phyloP scores from a whole-genome alignment of 495 filamentous ascomycete species.

The Paragyromitra xinjiangensis region DNA sequence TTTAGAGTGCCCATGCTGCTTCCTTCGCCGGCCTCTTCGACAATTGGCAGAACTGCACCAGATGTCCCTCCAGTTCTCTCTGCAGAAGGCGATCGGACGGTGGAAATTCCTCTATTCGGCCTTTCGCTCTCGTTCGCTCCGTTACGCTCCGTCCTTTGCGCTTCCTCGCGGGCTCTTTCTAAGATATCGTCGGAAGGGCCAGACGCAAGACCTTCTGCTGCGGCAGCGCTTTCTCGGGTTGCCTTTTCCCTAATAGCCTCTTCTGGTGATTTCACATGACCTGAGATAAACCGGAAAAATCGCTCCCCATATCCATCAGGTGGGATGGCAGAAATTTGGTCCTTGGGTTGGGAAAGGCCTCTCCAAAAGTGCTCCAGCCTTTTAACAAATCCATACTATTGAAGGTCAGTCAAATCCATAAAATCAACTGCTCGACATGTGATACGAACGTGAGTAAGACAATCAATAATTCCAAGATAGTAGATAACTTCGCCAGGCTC shows the following conservation, averaged over 20 bases:
- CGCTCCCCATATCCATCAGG: constrained; percentile 91
- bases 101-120: constrained; percentile 64
- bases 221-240: constrained; percentile 61
- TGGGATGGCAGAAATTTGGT: constrained; percentile 91
- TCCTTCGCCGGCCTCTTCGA: constrained; percentile 88
- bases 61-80: constrained; percentile 66
- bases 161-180: constrained; percentile 58
- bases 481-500: constrained; percentile 89
- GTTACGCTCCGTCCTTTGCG: constrained; percentile 60
- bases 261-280: constrained; percentile 87
- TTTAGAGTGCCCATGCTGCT: constrained; percentile 70
- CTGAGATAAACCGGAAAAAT: constrained; percentile 90
- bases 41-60: constrained; percentile 82
- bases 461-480: constrained; percentile 97
- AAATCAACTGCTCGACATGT: background rate
- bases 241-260: constrained; percentile 74
- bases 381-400: constrained; percentile 85
- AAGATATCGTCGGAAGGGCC: constrained; percentile 58
- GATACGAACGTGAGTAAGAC: constrained; percentile 85
- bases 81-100: constrained; percentile 64
- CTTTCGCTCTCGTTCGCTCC: constrained; percentile 66
- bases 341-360: constrained; percentile 79
- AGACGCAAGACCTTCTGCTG: constrained; percentile 54
- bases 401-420: constrained; percentile 56
- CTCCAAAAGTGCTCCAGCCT: constrained; percentile 93